Percentiles rank a stretch among this genome's conserved stretches.
Conservation (phyloP, 108 stramenopile species). For the Conticribra weissflogii region DNA sequence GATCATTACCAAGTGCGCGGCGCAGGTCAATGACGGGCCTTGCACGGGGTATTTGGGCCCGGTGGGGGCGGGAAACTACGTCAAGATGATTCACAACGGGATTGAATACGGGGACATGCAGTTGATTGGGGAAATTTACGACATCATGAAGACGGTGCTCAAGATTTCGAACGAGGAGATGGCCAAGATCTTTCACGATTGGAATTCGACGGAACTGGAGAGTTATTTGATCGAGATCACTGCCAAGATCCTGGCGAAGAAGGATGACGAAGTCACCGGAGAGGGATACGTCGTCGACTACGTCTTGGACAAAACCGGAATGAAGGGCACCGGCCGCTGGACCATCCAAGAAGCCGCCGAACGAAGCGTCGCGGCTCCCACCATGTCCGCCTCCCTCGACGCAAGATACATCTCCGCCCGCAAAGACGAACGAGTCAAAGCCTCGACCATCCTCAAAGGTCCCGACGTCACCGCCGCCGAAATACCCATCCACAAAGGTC, state of each 20-base stretch:
- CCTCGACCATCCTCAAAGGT: conserved; percentile 82
- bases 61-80: conserved; percentile 94
- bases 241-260: conserved; percentile 85
- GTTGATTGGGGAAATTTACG: conserved; percentile 97
- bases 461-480: conserved; percentile 64
- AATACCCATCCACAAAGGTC: conserved; percentile 88
- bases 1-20: conserved; percentile 94
- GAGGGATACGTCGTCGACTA: conserved; percentile 88
- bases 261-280: conserved; percentile 78
- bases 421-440: conserved; percentile 92
- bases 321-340: conserved; percentile 99
- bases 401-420: conserved; percentile 89
- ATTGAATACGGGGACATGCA: conserved; percentile 99
- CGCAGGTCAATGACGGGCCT: conserved; percentile 89
- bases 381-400: conserved; percentile 96
- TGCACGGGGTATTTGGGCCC: conserved; percentile 97
- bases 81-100: conserved; percentile 99
- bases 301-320: conserved; percentile 97
- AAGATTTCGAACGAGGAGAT: conserved; percentile 95
- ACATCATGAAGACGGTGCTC: conserved; percentile 82
- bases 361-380: conserved; percentile 93
- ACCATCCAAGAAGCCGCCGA: conserved; percentile 99
- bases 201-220: conserved; percentile 91
- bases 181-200: conserved; percentile 85
- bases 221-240: conserved; percentile 99